phyloP scores from a whole-genome alignment of 352 stramenopile species.

The Phytophthora citrophthora region DNA sequence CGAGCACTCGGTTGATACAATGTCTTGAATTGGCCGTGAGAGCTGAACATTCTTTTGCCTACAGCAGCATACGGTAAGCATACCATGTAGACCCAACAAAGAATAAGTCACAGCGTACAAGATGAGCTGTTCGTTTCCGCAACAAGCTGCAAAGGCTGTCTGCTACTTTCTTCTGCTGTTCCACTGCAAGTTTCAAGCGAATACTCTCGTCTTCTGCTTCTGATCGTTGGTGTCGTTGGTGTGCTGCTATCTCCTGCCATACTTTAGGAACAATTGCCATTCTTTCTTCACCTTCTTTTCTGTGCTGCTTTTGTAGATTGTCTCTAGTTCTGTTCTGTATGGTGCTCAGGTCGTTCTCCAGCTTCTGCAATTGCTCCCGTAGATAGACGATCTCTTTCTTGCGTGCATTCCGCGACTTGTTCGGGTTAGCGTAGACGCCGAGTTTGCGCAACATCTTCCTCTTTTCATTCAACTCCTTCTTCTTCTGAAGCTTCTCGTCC shows the following conservation, averaged over 20 bases:
- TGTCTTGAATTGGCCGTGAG: background rate
- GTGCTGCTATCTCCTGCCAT: slow-evolving; percentile 27
- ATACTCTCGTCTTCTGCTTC: slow-evolving; percentile 40
- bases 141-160: slow-evolving; percentile 41
- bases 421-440: slow-evolving; percentile 36
- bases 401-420: slow-evolving; percentile 30
- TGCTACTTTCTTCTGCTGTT: slow-evolving; percentile 47
- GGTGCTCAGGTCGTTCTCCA: slow-evolving; percentile 36
- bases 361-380: slow-evolving; percentile 35
- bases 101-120: slow-evolving; percentile 11
- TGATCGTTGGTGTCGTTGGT: slow-evolving; percentile 19
- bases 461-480: slow-evolving; percentile 25
- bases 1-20: slow-evolving; percentile 13
- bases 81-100: too few species aligned
- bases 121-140: slow-evolving; percentile 27
- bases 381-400: slow-evolving; percentile 50
- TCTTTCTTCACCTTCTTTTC: background rate
- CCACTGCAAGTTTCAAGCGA: slow-evolving; percentile 37
- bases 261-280: slow-evolving; percentile 12
- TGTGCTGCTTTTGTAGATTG: background rate
- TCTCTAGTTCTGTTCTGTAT: background rate
- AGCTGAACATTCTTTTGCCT: slow-evolving; percentile 7
- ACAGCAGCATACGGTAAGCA: too few species aligned
- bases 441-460: slow-evolving; percentile 32
- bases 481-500: background rate